Evolutionary conservation across 495 filamentous ascomycete species (phyloP).

Genomic region (Talaromyces stipitatus): DNA sequence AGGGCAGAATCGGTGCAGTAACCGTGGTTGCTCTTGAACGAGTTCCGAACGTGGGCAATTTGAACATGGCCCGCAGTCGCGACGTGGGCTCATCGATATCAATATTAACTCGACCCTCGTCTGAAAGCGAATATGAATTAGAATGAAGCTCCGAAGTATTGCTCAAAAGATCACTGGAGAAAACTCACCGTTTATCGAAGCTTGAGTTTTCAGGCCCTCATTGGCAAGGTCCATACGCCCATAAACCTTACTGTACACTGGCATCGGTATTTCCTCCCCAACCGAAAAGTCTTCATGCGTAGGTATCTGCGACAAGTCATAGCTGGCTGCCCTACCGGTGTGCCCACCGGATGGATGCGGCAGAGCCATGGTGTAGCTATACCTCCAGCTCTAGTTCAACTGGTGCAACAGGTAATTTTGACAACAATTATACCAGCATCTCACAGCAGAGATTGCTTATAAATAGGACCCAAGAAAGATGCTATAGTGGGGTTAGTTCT

Average conservation of each 20-base stretch:
- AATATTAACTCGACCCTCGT: constrained; percentile 69
- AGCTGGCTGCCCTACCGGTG: not conserved
- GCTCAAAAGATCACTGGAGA: not conserved
- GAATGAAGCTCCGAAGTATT: not conserved
- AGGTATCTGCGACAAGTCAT: not conserved
- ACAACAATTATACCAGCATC: not conserved
- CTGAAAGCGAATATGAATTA: constrained; percentile 11
- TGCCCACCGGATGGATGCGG: not conserved
- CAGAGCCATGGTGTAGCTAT: not conserved
- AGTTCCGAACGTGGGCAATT: constrained; percentile 23
- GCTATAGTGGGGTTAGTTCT: not conserved
- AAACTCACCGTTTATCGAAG: not conserved
- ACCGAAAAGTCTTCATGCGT: constrained; percentile 1
- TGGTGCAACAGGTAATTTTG: not conserved
- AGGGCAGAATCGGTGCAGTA: constrained; percentile 54
- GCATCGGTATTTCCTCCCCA: not conserved
- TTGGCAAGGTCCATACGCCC: constrained; percentile 2
- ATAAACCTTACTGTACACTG: constrained; percentile 3
- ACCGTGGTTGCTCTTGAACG: constrained; percentile 48
- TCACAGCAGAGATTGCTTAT: not conserved
- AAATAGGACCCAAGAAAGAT: not conserved
- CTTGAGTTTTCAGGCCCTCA: constrained; percentile 4
- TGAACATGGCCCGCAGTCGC: constrained; percentile 29
- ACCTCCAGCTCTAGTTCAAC: not conserved
- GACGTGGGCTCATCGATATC: constrained; percentile 60